Conservation (phyloP, 345 rosid species). For the Erucastrum elatum region DNA sequence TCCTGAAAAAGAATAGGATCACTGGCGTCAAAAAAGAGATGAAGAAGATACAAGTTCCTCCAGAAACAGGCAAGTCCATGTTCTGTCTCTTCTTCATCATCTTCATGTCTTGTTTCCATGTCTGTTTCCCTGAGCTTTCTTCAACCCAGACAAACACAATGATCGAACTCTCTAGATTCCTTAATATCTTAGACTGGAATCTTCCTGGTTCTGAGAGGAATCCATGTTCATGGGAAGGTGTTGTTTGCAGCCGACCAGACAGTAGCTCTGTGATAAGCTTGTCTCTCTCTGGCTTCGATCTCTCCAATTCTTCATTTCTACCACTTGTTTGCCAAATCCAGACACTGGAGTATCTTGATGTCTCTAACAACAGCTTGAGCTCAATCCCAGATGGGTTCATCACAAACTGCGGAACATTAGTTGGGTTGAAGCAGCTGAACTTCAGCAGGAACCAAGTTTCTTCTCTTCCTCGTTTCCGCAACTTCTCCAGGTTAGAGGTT, state of each 20-base stretch:
- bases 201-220: slow-evolving; percentile 34
- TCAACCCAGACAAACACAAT: slow-evolving; percentile 46
- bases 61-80: slow-evolving; percentile 25
- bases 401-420: slow-evolving; percentile 45
- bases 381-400: slow-evolving; percentile 54
- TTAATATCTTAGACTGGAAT: slow-evolving; percentile 45
- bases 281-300: slow-evolving; percentile 43
- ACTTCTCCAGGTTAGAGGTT: slow-evolving; percentile 51
- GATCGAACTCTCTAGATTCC: slow-evolving; percentile 41
- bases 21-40: not conserved
- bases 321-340: slow-evolving; percentile 52
- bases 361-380: slow-evolving; percentile 51
- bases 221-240: slow-evolving; percentile 64
- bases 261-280: slow-evolving; percentile 38
- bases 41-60: slow-evolving; percentile 25
- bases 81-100: slow-evolving; percentile 22
- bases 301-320: slow-evolving; percentile 47
- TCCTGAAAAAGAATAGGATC: not conserved
- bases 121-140: slow-evolving; percentile 41
- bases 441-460: slow-evolving; percentile 49
- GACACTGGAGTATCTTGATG: slow-evolving; percentile 58
- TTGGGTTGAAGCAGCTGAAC: slow-evolving; percentile 52
- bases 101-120: slow-evolving; percentile 24
- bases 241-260: slow-evolving; percentile 47
- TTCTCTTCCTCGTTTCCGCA: slow-evolving; percentile 51